Conservation (phyloP, 805 yeast species). For the Hanseniaspora hatyaiensis region DNA sequence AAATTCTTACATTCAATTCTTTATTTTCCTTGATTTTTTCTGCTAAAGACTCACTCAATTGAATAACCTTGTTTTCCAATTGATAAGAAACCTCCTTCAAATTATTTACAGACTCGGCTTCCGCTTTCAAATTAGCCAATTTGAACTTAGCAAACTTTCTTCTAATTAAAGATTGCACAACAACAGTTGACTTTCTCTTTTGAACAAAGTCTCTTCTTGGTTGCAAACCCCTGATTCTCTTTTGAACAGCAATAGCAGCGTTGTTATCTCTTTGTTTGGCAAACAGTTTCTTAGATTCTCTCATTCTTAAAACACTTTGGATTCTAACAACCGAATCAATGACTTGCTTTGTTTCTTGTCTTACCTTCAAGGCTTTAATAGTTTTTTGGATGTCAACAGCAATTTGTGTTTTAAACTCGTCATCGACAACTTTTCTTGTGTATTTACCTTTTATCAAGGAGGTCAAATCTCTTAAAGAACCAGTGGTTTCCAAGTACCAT, state of each 20-base stretch:
- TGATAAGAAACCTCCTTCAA: constrained; percentile 84
- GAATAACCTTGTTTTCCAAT: constrained; percentile 94
- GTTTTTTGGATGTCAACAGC: constrained; percentile 63
- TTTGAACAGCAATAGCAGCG: constrained; percentile 67
- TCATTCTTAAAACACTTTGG: constrained; percentile 45
- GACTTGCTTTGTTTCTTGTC: constrained; percentile 30
- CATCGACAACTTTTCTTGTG: constrained; percentile 43
- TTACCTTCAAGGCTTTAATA: constrained; percentile 43
- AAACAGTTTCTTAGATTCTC: constrained; percentile 41
- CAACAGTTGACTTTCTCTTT: constrained; percentile 45
- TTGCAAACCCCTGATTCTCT: constrained; percentile 52
- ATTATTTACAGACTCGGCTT: constrained; percentile 83
- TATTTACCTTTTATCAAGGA: constrained; percentile 50
- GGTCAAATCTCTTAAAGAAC: constrained; percentile 48
- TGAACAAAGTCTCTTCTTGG: constrained; percentile 45
- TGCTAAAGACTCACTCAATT: constrained; percentile 75
- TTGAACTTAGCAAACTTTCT: constrained; percentile 60
- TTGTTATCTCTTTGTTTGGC: constrained; percentile 40
- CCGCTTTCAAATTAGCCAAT: constrained; percentile 55
- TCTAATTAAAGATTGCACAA: constrained; percentile 68
- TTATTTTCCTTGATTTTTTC: constrained; percentile 73
- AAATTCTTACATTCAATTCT: constrained; percentile 51
- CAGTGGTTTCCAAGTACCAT: constrained; percentile 42
- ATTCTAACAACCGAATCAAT: constrained; percentile 30
- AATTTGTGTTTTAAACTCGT: constrained; percentile 47